Base-by-base conservation (phyloP, 805 yeast genomes). In the Tetrapisispora namnaoensis region DNA sequence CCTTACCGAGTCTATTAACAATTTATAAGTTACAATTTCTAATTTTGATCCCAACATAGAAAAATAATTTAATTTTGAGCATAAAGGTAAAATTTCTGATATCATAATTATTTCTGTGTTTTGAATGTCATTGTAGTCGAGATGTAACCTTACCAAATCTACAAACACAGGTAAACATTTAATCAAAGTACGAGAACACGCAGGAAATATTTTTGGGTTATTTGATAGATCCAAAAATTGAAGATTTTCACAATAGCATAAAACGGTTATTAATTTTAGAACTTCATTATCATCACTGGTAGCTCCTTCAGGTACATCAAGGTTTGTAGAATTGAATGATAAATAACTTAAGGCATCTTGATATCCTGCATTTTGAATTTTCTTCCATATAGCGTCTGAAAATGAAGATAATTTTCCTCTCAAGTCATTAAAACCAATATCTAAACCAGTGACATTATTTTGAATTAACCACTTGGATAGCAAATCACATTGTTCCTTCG, bases 401-500 rank as follows among this genome's bases (percentile, higher is more conserved):
- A 70, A 62, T 3, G 61, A 55, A 3, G 48, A 48, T 9, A 70
- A 37, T 50, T 68, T 69, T 2, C 68, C 72, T 44, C 67, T 61
- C 43, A 79, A 66, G 61, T 87, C 89, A 59, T 90, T 90, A 58
- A 83, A 90, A 4, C 95, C 96, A 10, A 90, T 58, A 69, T 89
- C 96, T 10, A 90, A 55, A 1, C 96, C 96, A 42, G 79, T 61
- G 5, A 81, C 74, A 27, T 59, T 68, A 43, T 66, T 65, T 16
- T 59, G 66, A 49, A 62, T 56, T 38, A 86, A 55, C 86, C 90
- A 84, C 32, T 74, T 65, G 1, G 81, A 78, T n/a, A 86, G 53
- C 11, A 76, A 62, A 46, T 71, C 68, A 48, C 83, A 68, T 53
- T 90, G 95, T 18, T 72, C 72, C 1, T 69, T 67, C 0, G 77